Conservation (phyloP, 306 rosid species). For the Inga laurina region DNA sequence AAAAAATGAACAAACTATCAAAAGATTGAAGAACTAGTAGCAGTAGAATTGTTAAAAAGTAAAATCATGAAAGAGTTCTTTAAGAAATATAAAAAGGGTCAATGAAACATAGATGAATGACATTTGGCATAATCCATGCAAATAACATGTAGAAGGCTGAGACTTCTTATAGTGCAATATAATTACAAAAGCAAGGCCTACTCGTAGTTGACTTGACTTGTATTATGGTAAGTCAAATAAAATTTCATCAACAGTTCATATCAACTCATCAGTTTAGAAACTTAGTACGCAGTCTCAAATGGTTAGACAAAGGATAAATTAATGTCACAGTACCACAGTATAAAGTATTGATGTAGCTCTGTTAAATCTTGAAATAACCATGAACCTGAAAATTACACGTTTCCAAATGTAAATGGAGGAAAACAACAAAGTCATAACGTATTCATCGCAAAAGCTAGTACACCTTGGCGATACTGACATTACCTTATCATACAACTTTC, state of each 20-base stretch:
- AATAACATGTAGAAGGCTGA: conserved; percentile 1
- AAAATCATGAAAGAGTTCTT: not conserved
- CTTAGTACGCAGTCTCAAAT: conserved; percentile 1
- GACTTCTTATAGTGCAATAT: conserved; percentile 10
- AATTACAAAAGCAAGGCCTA: not conserved
- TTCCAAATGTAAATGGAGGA: conserved; percentile 38
- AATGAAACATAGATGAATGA: not conserved
- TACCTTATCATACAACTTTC: conserved; percentile 14
- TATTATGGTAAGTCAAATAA: conserved; percentile 14
- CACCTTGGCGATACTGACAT: not conserved
- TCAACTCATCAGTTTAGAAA: conserved; percentile 30
- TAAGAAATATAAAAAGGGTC: not conserved
- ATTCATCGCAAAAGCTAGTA: conserved; percentile 28
- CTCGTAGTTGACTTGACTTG: conserved; percentile 6
- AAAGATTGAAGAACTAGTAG: conserved; percentile 1
- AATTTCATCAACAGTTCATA: conserved; percentile 9
- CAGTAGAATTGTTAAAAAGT: conserved; percentile 7
- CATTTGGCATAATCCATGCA: not conserved
- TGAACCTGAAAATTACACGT: conserved; percentile 67
- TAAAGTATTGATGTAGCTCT: conserved; percentile 79
- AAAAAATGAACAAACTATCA: conserved; percentile 10
- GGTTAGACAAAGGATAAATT: conserved; percentile 16
- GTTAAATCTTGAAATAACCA: conserved; percentile 75
- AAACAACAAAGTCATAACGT: conserved; percentile 18
- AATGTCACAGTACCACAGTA: conserved; percentile 71